phyloP scores from a whole-genome alignment of 257 asterid species.

The Nicotiana paniculata region DNA sequence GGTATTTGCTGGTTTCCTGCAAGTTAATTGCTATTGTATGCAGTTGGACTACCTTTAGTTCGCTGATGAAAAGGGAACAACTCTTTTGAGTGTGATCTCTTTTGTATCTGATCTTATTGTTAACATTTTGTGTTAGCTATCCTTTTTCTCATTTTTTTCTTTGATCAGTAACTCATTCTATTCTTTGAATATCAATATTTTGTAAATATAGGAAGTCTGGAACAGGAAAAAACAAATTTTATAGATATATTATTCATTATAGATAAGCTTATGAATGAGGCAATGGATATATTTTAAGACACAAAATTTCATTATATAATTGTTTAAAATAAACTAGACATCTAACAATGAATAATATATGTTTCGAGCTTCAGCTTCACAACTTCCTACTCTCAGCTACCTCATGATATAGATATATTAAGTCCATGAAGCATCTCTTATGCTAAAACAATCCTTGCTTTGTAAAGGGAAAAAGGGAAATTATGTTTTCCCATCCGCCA shows the following conservation, averaged over 20 bases:
- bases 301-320: neutral
- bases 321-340: neutral
- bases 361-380: neutral
- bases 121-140: neutral
- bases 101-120: neutral
- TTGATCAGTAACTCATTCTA: neutral
- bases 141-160: neutral
- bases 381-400: neutral
- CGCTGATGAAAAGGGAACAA: neutral
- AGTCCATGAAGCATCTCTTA: neutral
- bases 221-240: neutral
- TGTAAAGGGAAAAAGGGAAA: neutral
- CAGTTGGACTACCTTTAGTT: neutral
- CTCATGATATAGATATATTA: neutral
- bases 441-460: neutral
- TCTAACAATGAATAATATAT: neutral
- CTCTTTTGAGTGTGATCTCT: neutral
- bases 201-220: neutral
- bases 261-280: neutral
- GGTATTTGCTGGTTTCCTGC: slow-evolving; percentile 35
- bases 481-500: neutral
- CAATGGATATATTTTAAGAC: neutral
- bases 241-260: neutral
- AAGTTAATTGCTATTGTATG: neutral
- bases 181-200: neutral